Percentiles rank a stretch among this genome's conserved stretches.
Conservation (phyloP, 2,329 filamentous ascomycete genomes). For the Colletotrichum sp. region DNA sequence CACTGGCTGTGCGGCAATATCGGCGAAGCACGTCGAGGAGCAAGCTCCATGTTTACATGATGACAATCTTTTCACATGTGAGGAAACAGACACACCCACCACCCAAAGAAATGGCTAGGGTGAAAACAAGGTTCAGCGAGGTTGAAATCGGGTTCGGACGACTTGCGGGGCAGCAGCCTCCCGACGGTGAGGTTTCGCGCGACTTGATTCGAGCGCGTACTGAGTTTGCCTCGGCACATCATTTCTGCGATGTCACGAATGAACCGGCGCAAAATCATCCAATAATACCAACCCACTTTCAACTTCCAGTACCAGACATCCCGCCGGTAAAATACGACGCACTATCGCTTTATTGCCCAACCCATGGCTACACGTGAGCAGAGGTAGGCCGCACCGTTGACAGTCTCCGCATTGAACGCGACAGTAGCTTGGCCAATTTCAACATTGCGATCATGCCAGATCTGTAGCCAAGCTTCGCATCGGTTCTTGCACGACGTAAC, state of each 20-base stretch:
- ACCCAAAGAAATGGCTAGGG: not conserved
- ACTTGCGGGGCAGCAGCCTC: not conserved
- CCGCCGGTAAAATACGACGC: not conserved
- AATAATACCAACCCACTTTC: not conserved
- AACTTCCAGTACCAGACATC: not conserved
- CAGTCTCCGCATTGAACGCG: not conserved
- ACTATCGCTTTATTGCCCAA: not conserved
- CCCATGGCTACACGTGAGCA: constrained; percentile 2
- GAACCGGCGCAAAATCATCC: not conserved
- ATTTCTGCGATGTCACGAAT: not conserved
- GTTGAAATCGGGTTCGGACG: not conserved
- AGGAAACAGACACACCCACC: not conserved
- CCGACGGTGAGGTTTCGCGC: not conserved
- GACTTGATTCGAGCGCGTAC: constrained; percentile 13
- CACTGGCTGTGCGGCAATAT: not conserved
- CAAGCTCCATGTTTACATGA: not conserved
- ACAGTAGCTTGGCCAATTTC: not conserved
- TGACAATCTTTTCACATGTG: not conserved
- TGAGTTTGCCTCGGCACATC: constrained; percentile 1
- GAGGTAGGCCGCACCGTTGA: not conserved
- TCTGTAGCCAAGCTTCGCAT: not conserved
- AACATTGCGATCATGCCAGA: not conserved
- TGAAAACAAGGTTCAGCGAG: not conserved
- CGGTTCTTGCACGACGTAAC: not conserved
- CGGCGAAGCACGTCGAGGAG: not conserved